Percentiles rank a stretch among this genome's conserved stretches.
Conservation (phyloP, 306 rosid genomes). For the Phaseolus lunatus region DNA sequence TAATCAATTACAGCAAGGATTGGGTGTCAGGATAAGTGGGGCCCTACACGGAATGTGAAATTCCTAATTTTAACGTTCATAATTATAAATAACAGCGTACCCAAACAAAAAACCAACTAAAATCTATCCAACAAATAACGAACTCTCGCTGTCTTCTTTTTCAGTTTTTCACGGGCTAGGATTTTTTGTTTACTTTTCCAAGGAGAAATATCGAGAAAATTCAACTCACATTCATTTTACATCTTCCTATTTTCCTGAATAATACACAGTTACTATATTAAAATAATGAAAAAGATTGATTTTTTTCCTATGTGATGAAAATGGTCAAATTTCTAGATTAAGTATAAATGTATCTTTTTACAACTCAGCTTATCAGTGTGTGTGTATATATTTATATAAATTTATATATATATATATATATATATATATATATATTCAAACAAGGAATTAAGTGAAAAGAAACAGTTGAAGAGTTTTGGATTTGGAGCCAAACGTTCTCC, state of each 20-base stretch:
- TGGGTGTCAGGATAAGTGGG: constrained; percentile 35
- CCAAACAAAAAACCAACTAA: constrained; percentile 17
- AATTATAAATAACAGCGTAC: constrained; percentile 8
- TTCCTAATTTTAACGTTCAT: constrained; percentile 45
- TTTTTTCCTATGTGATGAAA: not conserved
- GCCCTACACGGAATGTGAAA: not conserved
- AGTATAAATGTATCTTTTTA: not conserved
- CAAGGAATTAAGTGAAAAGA: not conserved
- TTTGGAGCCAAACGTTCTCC: not conserved
- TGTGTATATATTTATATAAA: too few species aligned
- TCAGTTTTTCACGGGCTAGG: not conserved
- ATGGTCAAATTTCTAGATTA: not conserved
- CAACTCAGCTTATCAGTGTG: not conserved
- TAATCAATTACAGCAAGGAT: constrained; percentile 39
- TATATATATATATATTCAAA: too few species aligned
- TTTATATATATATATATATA: too few species aligned
- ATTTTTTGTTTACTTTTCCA: constrained; percentile 25
- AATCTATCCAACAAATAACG: constrained; percentile 31
- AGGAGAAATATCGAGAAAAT: not conserved
- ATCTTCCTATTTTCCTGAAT: constrained; percentile 2
- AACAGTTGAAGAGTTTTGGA: not conserved
- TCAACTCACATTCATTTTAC: not conserved
- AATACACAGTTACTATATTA: not conserved
- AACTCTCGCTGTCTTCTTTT: constrained; percentile 7
- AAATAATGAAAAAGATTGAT: not conserved